phyloP scores from a whole-genome alignment of 352 stramenopile species.

The Pythium aquatile region DNA sequence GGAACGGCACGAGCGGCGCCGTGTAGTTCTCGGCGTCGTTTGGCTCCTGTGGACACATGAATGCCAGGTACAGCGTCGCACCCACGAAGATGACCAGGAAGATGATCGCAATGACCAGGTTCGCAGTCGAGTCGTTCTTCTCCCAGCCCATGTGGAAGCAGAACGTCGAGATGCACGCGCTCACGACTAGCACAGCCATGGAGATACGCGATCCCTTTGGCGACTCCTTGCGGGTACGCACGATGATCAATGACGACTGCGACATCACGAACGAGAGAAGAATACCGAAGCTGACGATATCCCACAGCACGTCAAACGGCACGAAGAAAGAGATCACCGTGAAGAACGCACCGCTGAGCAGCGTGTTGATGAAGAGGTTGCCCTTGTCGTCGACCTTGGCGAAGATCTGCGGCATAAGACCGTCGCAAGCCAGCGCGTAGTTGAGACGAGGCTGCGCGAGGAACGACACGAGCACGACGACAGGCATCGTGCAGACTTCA shows the following conservation, averaged over 20 bases:
- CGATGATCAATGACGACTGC: slow-evolving; percentile 72
- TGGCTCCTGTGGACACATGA: slow-evolving; percentile 63
- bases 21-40: slow-evolving; percentile 47
- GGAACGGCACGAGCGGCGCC: slow-evolving; percentile 67
- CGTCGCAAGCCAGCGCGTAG: slow-evolving; percentile 91
- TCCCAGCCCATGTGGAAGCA: slow-evolving; percentile 73
- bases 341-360: slow-evolving; percentile 66
- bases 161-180: slow-evolving; percentile 45
- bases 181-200: slow-evolving; percentile 29
- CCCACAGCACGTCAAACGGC: slow-evolving; percentile 79
- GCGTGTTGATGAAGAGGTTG: slow-evolving; percentile 78
- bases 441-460: slow-evolving; percentile 92
- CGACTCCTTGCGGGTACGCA: slow-evolving; percentile 64
- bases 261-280: slow-evolving; percentile 88
- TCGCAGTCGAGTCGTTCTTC: slow-evolving; percentile 37
- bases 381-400: slow-evolving; percentile 76
- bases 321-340: slow-evolving; percentile 67
- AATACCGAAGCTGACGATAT: slow-evolving; percentile 88
- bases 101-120: slow-evolving; percentile 42
- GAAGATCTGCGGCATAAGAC: slow-evolving; percentile 92
- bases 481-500: slow-evolving; percentile 85
- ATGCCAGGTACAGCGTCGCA: slow-evolving; percentile 32
- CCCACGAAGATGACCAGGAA: slow-evolving; percentile 43
- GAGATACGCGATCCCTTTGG: slow-evolving; percentile 24
- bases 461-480: slow-evolving; percentile 93